Conservation (phyloP, 345 rosid species). For the Ricinus communis region DNA sequence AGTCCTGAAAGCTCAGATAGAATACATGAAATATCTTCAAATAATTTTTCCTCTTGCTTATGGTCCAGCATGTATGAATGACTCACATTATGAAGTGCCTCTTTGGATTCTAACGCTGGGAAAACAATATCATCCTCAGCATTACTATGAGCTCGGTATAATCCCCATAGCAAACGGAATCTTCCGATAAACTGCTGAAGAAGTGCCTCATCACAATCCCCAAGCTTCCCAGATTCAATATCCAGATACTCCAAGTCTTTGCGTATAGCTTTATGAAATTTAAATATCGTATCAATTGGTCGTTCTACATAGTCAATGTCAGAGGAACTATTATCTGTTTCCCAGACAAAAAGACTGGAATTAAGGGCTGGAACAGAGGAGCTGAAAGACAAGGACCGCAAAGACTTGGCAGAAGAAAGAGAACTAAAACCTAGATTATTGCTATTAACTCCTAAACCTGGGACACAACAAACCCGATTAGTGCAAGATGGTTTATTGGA, state of each 20-base stretch:
- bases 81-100: conserved; percentile 90
- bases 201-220: conserved; percentile 62
- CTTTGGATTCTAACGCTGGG: conserved; percentile 91
- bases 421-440: conserved; percentile 66
- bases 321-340: conserved; percentile 53
- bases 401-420: conserved; percentile 63
- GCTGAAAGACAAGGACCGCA: conserved; percentile 66
- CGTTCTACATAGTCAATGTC: conserved; percentile 48
- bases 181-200: conserved; percentile 80
- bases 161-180: conserved; percentile 84
- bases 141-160: conserved; percentile 90
- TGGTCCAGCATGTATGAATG: conserved; percentile 91
- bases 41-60: conserved; percentile 84
- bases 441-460: conserved; percentile 75
- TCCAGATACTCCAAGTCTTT: conserved; percentile 91
- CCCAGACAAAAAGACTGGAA: conserved; percentile 90
- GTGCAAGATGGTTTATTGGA: conserved; percentile 37
- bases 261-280: conserved; percentile 86
- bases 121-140: conserved; percentile 96
- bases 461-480: conserved; percentile 71
- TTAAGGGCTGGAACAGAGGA: conserved; percentile 70
- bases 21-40: conserved; percentile 72
- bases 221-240: conserved; percentile 80
- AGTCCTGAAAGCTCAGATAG: conserved; percentile 67
- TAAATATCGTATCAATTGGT: conserved; percentile 87